Base-by-base conservation (phyloP, 2,329 filamentous ascomycete species). In the Exophiala bonariae region DNA sequence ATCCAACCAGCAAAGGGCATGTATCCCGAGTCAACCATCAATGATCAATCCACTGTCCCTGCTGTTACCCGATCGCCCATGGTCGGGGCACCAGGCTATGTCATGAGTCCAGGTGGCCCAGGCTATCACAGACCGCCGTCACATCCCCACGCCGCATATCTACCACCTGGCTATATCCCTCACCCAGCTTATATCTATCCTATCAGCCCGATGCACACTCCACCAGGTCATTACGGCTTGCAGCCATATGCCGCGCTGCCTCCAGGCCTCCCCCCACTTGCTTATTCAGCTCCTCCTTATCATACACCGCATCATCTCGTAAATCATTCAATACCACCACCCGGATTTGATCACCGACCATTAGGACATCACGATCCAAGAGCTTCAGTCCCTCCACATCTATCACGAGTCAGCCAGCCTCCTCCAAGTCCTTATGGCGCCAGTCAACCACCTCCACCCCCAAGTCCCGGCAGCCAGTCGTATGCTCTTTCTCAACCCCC, bases 11-110 rank as follows among this genome's bases (percentile, higher is more conserved):
- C 85, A 36, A 96, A 96, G 76, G 92, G 91, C 64, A 89, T 97
- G 82, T 99, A 99, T 66, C 93, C 93, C 0, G 93, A 99, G 68
- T 95, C 92, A 1, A 95, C 89, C 36, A 83, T 96, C 59, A 89
- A 89, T 63, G 92, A 96, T 62, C 79, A 85, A 53, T 86, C 86
- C 64, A 86, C 85, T 49, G 83, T 89, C 11, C 89, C 91, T 10
- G 85, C 88, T 2, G 81, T 95, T 31, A 92, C 89, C 10, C 81
- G 89, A 56, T 81, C 86, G 1, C 89, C 81, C 4, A 83, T 84
- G 79, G 69, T 73, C 23, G 75, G 74, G 17, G 79, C 78, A 8
- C 74, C 77, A 13, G 59, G 67, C 9, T 82, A 80, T 62, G 69
- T 76, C 5, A 71, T 77, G 20, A 67, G 75, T 39, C 73, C 76